phyloP scores from a whole-genome alignment of 768 basidiomycete genomes.

The Termitomyces titanicus region DNA sequence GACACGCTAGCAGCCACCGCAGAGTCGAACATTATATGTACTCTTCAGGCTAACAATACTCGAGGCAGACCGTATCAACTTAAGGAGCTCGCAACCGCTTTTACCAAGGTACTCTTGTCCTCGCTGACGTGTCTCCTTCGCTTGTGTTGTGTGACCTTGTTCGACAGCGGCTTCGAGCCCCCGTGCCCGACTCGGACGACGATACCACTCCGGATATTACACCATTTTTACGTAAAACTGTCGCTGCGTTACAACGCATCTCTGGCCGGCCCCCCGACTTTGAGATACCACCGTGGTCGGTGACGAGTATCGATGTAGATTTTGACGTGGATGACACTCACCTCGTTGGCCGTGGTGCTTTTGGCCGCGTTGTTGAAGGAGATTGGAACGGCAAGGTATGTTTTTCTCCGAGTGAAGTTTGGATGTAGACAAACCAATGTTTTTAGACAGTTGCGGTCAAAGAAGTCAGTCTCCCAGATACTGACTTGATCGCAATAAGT shows the following conservation, averaged over 20 bases:
- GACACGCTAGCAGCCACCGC: background rate
- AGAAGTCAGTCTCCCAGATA: slow-evolving; percentile 20
- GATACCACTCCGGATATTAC: slow-evolving; percentile 5
- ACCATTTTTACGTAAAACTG: slow-evolving; percentile 12
- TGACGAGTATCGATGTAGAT: slow-evolving; percentile 23
- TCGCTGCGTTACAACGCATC: slow-evolving; percentile 8
- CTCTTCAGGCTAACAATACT: slow-evolving; percentile 7
- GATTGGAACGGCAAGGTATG: slow-evolving; percentile 22
- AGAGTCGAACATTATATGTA: slow-evolving; percentile 5
- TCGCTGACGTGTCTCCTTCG: background rate
- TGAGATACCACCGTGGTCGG: slow-evolving; percentile 19
- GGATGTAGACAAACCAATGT: background rate
- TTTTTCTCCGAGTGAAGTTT: background rate
- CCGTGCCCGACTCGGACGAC: background rate
- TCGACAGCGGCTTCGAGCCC: slow-evolving; percentile 7
- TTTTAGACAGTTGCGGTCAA: slow-evolving; percentile 26
- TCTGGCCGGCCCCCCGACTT: slow-evolving; percentile 11
- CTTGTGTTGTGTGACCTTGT: background rate
- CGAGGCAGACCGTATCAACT: slow-evolving; percentile 7
- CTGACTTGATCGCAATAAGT: slow-evolving; percentile 2
- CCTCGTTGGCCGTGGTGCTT: slow-evolving; percentile 23
- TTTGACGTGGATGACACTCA: slow-evolving; percentile 15
- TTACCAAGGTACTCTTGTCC: slow-evolving; percentile 9
- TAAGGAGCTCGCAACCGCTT: slow-evolving; percentile 14
- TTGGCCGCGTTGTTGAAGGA: slow-evolving; percentile 24